phyloP scores from a whole-genome alignment of 202 grass and related monocot genomes.

The Carex arenaria region DNA sequence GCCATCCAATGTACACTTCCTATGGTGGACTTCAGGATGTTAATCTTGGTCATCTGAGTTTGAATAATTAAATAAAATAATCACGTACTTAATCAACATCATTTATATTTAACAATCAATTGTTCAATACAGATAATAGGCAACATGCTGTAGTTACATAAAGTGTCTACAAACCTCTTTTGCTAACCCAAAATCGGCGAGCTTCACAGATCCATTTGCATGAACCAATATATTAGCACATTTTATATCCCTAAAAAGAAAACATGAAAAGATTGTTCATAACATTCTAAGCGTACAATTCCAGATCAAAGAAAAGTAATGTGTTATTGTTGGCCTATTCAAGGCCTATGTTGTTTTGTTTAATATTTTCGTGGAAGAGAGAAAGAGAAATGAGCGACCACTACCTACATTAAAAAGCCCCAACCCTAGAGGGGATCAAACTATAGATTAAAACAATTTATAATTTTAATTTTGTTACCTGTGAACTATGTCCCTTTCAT shows the following conservation, averaged over 20 bases:
- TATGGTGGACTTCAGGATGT: conserved; percentile 79
- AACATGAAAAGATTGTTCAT: conserved; percentile 14
- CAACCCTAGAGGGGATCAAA: not conserved
- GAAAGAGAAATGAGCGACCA: too few species aligned
- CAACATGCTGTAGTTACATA: not conserved
- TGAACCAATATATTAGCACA: conserved; percentile 97
- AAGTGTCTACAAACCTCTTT: conserved; percentile 63
- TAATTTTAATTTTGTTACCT: conserved; percentile 43
- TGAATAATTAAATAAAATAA: conserved; percentile 19
- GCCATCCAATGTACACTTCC: conserved; percentile 99
- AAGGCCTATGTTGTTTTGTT: too few species aligned
- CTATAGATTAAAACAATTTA: not conserved
- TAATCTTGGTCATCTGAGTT: conserved; percentile 87
- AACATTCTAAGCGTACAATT: not conserved
- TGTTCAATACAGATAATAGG: conserved; percentile 17
- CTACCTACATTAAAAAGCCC: not conserved
- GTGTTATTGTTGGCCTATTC: too few species aligned
- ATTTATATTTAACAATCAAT: not conserved
- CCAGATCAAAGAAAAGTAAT: not conserved
- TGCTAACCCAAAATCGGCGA: conserved; percentile 94
- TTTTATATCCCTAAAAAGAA: conserved; percentile 85
- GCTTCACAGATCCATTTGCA: conserved; percentile 93
- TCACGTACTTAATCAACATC: not conserved
- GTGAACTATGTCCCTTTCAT: conserved; percentile 85
- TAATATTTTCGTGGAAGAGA: too few species aligned